These are phyloP conservation scores for Penicillium atrosanguineum DNA, from an alignment of 495 filamentous ascomycete species.

Conservation along the genomic window DNA sequence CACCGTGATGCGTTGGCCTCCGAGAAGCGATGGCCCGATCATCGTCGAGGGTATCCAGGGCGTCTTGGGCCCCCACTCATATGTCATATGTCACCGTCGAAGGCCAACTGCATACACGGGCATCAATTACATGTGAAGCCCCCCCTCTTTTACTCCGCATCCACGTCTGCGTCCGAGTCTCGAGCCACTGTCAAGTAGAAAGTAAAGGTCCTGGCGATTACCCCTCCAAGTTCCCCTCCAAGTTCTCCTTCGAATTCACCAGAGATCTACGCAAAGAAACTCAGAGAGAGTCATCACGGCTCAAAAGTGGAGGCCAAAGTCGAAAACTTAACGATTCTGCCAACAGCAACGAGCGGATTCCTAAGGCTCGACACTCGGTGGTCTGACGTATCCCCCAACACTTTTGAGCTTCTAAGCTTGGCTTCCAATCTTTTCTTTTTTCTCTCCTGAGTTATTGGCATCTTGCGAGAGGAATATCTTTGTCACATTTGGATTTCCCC, in stretches of 20 bases:
- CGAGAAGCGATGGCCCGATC: not conserved
- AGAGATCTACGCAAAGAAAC: not conserved
- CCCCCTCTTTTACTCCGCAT: slow-evolving; percentile 10
- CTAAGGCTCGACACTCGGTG: slow-evolving; percentile 2
- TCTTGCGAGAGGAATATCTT: not conserved
- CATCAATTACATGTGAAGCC: slow-evolving; percentile 16
- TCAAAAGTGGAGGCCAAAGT: not conserved
- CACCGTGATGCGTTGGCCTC: too few species aligned
- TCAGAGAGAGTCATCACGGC: not conserved
- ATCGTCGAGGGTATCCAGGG: not conserved
- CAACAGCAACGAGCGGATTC: slow-evolving; percentile 15
- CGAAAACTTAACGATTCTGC: not conserved
- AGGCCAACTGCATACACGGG: not conserved
- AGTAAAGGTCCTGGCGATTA: too few species aligned
- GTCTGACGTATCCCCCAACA: not conserved
- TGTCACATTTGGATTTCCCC: not conserved
- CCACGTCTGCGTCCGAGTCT: not conserved
- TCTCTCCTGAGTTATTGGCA: not conserved
- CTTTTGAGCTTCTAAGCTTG: not conserved
- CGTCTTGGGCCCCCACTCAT: not conserved
- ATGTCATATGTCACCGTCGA: slow-evolving; percentile 1
- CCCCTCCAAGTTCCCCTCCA: too few species aligned
- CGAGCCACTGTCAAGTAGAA: too few species aligned
- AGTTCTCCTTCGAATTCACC: not conserved
- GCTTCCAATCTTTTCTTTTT: not conserved